Conservation (phyloP, 2,329 filamentous ascomycete species). For the Colletotrichum karsti region DNA sequence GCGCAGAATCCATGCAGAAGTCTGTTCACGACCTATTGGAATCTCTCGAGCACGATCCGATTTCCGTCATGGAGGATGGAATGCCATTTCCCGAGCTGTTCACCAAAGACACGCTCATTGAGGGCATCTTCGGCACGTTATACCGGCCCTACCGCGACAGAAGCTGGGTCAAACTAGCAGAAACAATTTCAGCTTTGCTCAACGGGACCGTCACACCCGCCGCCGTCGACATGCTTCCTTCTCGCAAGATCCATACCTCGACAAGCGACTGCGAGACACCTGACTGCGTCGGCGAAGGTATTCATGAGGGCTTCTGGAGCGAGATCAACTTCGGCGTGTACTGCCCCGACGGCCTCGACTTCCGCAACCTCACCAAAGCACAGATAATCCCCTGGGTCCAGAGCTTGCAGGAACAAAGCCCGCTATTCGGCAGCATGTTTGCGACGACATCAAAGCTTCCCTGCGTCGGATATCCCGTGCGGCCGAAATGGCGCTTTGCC, state of each 20-base stretch:
- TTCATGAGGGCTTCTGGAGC: neutral
- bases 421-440: neutral
- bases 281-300: neutral
- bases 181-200: neutral
- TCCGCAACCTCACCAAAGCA: constrained; percentile 29
- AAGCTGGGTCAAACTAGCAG: neutral
- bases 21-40: neutral
- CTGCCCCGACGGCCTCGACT: constrained; percentile 44
- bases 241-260: neutral
- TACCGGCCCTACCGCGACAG: neutral
- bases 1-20: neutral
- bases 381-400: constrained; percentile 40
- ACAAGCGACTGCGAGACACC: neutral
- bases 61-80: neutral
- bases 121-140: neutral
- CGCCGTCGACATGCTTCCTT: neutral
- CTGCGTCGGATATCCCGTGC: constrained; percentile 48
- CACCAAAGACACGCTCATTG: neutral
- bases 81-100: neutral
- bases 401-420: constrained; percentile 30
- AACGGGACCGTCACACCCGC: neutral
- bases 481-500: constrained; percentile 48
- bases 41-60: neutral
- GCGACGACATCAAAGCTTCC: constrained; percentile 31
- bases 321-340: constrained; percentile 33